Conservation (phyloP, 2,329 filamentous ascomycete species). For the Ophiostoma ips region DNA sequence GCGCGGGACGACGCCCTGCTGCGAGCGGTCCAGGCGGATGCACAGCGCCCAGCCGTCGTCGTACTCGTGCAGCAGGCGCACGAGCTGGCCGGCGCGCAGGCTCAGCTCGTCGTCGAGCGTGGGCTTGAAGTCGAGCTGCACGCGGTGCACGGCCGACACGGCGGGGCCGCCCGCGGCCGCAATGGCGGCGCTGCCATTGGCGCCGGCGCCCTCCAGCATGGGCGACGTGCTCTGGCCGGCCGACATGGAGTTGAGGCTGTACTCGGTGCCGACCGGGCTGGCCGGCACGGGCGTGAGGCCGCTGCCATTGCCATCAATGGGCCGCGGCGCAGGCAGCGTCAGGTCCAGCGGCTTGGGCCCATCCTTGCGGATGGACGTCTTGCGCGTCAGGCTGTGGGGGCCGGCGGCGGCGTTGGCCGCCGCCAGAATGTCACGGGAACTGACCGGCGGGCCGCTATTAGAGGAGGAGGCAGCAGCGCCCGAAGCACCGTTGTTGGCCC, state of each 20-base stretch:
- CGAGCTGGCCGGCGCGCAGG: constrained; percentile 66
- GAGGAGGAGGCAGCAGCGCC: constrained; percentile 12
- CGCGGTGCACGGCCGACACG: constrained; percentile 63
- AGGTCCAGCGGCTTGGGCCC: constrained; percentile 39
- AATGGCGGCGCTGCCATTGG: constrained; percentile 43
- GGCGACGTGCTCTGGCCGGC: constrained; percentile 33
- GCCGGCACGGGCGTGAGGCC: constrained; percentile 27
- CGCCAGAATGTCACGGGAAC: too few species aligned
- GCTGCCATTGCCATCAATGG: constrained; percentile 14
- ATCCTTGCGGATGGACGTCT: constrained; percentile 42
- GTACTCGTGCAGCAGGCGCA: constrained; percentile 85
- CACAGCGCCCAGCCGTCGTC: constrained; percentile 98
- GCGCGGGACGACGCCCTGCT: constrained; percentile 85
- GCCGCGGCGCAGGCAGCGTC: constrained; percentile 27
- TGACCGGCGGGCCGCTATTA: too few species aligned
- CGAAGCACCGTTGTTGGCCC: background rate
- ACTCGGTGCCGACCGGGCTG: constrained; percentile 51
- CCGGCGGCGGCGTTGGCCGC: constrained; percentile 27
- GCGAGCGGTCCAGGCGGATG: constrained; percentile 74
- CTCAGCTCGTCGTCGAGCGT: constrained; percentile 86
- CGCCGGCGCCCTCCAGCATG: constrained; percentile 30
- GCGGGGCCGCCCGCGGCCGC: constrained; percentile 47
- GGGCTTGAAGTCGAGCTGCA: constrained; percentile 87
- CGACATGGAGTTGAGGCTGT: constrained; percentile 41
- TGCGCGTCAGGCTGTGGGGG: constrained; percentile 32